phyloP scores from a whole-genome alignment of 805 yeast species.

The Clavispora phyllophila region DNA sequence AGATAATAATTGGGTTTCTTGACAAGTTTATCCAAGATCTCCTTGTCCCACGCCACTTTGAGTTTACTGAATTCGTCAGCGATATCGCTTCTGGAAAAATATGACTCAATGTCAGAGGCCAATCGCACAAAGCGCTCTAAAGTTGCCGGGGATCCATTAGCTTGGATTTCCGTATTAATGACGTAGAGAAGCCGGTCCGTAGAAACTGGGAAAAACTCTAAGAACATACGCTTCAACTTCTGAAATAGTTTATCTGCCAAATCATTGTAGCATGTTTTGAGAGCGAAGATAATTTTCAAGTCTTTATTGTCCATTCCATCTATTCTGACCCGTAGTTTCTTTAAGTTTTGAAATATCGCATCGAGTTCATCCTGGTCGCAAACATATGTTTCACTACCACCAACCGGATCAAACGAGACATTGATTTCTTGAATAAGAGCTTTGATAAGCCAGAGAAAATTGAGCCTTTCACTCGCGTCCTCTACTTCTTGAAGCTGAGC shows the following conservation, averaged over 20 bases:
- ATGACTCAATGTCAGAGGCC: slow-evolving; percentile 5
- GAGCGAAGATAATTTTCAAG: slow-evolving; percentile 4
- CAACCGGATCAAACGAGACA: slow-evolving; percentile 10
- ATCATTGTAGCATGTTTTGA: slow-evolving; percentile 3
- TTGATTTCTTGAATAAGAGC: slow-evolving; percentile 22
- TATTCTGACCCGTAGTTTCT: slow-evolving; percentile 15
- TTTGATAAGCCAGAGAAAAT: slow-evolving; percentile 24
- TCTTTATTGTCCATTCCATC: slow-evolving; percentile 10
- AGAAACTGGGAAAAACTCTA: slow-evolving; percentile 4
- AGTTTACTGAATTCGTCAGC: slow-evolving; percentile 3
- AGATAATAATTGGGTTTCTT: slow-evolving; percentile 2
- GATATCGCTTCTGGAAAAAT: slow-evolving; percentile 7
- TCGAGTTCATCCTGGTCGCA: slow-evolving; percentile 18
- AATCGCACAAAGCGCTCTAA: slow-evolving; percentile 3
- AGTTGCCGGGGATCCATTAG: background rate
- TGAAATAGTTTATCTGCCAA: slow-evolving; percentile 1
- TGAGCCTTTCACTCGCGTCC: slow-evolving; percentile 3
- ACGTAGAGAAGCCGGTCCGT: background rate
- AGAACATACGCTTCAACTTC: slow-evolving; percentile 4
- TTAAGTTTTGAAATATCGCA: slow-evolving; percentile 14
- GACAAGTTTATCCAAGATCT: slow-evolving; percentile 11
- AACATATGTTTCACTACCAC: background rate
- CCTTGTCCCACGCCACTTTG: slow-evolving; percentile 9
- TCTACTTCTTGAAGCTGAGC: background rate
- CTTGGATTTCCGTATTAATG: slow-evolving; percentile 1